These are phyloP conservation scores for Rhododendron kiyosumense DNA, from an alignment of 148 eudicot species.

Conservation along the genomic window DNA sequence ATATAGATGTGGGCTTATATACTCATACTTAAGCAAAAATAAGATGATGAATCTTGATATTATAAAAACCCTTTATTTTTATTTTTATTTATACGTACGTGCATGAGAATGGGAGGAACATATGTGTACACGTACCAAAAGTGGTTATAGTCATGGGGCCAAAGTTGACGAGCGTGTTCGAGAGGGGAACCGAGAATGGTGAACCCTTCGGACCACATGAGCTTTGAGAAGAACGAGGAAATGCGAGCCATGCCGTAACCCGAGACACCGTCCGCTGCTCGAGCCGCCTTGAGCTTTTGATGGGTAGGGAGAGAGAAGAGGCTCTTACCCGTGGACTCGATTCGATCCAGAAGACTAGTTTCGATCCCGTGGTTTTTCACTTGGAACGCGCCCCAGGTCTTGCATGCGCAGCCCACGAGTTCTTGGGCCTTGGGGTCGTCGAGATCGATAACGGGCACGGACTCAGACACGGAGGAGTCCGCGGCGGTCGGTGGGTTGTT, in stretches of 20 bases:
- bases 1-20: too few relatives aligned
- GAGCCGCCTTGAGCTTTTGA: constrained; percentile 68
- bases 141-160: constrained; percentile 58
- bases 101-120: background rate
- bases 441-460: constrained; percentile 51
- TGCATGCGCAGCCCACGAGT: constrained; percentile 63
- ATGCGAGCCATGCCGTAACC: constrained; percentile 78
- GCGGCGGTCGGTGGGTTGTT: background rate
- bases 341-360: constrained; percentile 25
- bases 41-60: background rate
- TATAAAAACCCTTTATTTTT: too few relatives aligned
- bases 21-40: too few relatives aligned
- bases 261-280: constrained; percentile 34
- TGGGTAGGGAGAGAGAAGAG: constrained; percentile 61
- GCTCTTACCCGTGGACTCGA: constrained; percentile 31
- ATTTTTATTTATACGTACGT: too few relatives aligned
- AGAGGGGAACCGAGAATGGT: constrained; percentile 71
- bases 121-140: constrained; percentile 48
- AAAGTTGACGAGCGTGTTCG: constrained; percentile 77
- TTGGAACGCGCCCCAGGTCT: constrained; percentile 79
- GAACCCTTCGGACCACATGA: constrained; percentile 93
- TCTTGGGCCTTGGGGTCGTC: constrained; percentile 34
- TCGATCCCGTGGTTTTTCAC: constrained; percentile 51
- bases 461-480: background rate
- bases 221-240: constrained; percentile 62